phyloP scores from a whole-genome alignment of 495 filamentous ascomycete species.

The Friedmanniomyces simplex region DNA sequence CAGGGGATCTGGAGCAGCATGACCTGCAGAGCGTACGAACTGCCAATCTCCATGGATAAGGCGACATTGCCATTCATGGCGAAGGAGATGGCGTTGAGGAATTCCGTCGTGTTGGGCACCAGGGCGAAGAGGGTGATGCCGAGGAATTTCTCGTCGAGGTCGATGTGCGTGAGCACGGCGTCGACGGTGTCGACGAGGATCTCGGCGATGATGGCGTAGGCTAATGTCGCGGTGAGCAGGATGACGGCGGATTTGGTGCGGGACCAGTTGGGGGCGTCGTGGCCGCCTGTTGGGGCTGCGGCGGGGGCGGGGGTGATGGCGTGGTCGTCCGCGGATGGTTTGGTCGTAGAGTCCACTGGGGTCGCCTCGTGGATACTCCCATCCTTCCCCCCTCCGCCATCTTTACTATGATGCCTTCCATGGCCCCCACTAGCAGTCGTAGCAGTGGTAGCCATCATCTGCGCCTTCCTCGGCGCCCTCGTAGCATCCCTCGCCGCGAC shows the following conservation, averaged over 20 bases:
- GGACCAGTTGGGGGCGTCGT: constrained; percentile 98
- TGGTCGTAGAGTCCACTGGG: constrained; percentile 21
- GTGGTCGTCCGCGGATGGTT: constrained; percentile 9
- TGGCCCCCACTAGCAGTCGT: background rate
- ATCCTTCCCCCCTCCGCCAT: background rate
- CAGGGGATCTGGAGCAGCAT: constrained; percentile 94
- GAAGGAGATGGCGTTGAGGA: constrained; percentile 97
- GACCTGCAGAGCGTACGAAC: constrained; percentile 93
- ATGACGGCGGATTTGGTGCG: constrained; percentile 81
- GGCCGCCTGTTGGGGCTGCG: constrained; percentile 44
- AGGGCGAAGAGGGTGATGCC: constrained; percentile 95
- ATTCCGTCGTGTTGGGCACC: constrained; percentile 97
- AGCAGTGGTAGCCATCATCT: constrained; percentile 24
- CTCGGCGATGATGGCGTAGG: constrained; percentile 94
- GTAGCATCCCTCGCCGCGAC: constrained; percentile 75
- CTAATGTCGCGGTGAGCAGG: constrained; percentile 76
- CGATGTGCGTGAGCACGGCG: constrained; percentile 75
- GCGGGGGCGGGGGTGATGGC: background rate
- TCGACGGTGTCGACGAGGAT: constrained; percentile 96
- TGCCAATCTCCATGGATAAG: constrained; percentile 97
- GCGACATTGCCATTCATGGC: constrained; percentile 99
- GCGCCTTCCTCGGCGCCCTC: constrained; percentile 40
- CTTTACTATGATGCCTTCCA: background rate
- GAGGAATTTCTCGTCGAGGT: constrained; percentile 95
- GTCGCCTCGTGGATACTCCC: background rate